Conservation (phyloP, 768 basidiomycete species). For the Mrakia frigida region DNA sequence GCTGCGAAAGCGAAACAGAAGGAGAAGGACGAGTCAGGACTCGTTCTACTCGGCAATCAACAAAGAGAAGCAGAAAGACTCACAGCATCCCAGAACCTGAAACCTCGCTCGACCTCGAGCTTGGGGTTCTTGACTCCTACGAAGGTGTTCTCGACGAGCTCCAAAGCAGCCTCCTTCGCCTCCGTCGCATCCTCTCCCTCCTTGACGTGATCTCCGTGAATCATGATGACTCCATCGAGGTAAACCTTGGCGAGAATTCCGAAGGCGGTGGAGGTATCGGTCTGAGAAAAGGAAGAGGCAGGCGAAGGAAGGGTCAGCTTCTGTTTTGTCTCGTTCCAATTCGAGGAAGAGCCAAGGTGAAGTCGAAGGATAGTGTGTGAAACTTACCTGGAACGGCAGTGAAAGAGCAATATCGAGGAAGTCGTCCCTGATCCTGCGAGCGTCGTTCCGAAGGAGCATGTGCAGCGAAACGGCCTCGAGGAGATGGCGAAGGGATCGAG, state of each 20-base stretch:
- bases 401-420: constrained; percentile 85
- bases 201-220: constrained; percentile 69
- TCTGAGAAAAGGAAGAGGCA: constrained; percentile 49
- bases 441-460: constrained; percentile 85
- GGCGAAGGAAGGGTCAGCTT: constrained; percentile 56
- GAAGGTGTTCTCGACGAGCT: constrained; percentile 91
- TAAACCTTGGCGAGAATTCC: constrained; percentile 96
- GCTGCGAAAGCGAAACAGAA: constrained; percentile 50
- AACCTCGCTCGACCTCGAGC: constrained; percentile 87
- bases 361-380: background rate
- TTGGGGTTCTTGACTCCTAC: constrained; percentile 73
- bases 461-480: constrained; percentile 87
- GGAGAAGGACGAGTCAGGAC: background rate
- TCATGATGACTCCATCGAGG: constrained; percentile 76
- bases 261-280: constrained; percentile 95
- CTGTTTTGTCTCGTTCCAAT: too few relatives aligned
- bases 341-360: background rate
- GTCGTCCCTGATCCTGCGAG: constrained; percentile 79
- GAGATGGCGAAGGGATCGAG: constrained; percentile 81
- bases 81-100: constrained; percentile 98
- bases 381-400: constrained; percentile 18
- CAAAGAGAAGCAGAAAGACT: constrained; percentile 44
- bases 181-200: constrained; percentile 63
- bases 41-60: background rate
- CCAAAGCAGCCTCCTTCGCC: constrained; percentile 73